Percentiles rank a stretch among this genome's conserved stretches.
These are phyloP conservation scores for Populus deltoides DNA, from an alignment of 345 rosid genomes.

Conservation along the genomic window DNA sequence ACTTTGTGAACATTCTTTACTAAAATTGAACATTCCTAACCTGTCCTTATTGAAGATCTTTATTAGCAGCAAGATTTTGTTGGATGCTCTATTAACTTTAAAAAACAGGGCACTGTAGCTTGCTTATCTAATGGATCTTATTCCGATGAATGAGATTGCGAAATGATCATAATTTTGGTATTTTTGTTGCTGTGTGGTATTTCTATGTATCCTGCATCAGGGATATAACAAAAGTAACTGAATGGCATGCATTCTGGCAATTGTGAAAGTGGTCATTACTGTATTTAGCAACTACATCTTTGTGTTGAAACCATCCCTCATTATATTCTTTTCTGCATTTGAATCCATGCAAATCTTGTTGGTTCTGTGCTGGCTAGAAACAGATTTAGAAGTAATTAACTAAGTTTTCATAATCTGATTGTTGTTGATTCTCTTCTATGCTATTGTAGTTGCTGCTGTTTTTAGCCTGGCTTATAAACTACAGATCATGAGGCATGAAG, in stretches of 20 bases:
- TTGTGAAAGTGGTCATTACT: background rate
- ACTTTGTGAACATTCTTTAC: too few relatives aligned
- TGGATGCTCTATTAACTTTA: too few relatives aligned
- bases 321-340: too few relatives aligned
- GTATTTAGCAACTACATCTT: background rate
- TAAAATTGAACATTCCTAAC: too few relatives aligned
- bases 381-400: too few relatives aligned
- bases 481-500: conserved; percentile 42
- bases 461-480: conserved; percentile 93
- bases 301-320: background rate
- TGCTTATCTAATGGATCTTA: background rate
- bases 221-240: background rate
- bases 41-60: too few relatives aligned
- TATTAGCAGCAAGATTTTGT: too few relatives aligned
- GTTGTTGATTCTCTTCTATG: conserved; percentile 8
- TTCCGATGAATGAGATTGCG: background rate
- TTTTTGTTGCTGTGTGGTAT: background rate
- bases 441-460: conserved; percentile 81
- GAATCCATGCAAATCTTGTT: too few relatives aligned
- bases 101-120: background rate
- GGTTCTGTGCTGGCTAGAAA: too few relatives aligned
- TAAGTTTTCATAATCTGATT: background rate
- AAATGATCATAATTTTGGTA: background rate
- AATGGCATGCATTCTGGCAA: background rate
- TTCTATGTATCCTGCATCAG: background rate